phyloP scores from a whole-genome alignment of 129 eudicot species.

The Centrapalus pauciflorus region DNA sequence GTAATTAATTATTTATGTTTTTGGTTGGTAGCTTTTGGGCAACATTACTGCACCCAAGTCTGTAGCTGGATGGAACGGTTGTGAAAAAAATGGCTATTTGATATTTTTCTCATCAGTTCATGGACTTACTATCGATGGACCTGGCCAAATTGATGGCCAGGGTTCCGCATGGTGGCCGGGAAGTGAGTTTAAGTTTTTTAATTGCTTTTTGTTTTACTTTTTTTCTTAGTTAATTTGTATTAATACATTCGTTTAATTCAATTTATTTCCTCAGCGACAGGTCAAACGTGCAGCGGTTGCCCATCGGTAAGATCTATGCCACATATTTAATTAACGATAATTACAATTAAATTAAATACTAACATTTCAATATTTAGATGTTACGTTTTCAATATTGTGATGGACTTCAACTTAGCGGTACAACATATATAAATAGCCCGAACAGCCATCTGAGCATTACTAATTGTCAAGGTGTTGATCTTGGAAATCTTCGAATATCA shows the following conservation, averaged over 20 bases:
- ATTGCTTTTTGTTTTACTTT: background rate
- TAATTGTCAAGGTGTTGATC: constrained; percentile 1
- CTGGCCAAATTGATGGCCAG: constrained; percentile 31
- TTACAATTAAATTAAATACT: background rate
- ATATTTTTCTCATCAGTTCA: background rate
- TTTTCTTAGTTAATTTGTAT: background rate
- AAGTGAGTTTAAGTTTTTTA: background rate
- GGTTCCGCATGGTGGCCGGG: constrained; percentile 26
- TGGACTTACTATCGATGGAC: constrained; percentile 20
- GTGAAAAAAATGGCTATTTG: background rate
- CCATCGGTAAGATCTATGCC: constrained; percentile 9
- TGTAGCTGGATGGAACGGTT: constrained; percentile 20
- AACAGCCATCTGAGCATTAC: constrained; percentile 6
- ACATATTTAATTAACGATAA: background rate
- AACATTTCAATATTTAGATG: constrained; percentile 1
- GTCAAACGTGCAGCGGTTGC: constrained; percentile 14
- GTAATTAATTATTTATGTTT: background rate
- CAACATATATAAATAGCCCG: constrained; percentile 26
- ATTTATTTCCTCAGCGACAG: background rate
- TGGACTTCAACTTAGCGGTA: constrained; percentile 16
- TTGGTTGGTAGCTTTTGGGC: constrained; percentile 21
- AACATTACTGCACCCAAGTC: constrained; percentile 22
- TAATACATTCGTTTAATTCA: background rate
- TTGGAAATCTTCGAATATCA: constrained; percentile 16
- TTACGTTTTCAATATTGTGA: constrained; percentile 13